Conservation (phyloP, 2,329 filamentous ascomycete genomes). For the Daldinia sp. region DNA sequence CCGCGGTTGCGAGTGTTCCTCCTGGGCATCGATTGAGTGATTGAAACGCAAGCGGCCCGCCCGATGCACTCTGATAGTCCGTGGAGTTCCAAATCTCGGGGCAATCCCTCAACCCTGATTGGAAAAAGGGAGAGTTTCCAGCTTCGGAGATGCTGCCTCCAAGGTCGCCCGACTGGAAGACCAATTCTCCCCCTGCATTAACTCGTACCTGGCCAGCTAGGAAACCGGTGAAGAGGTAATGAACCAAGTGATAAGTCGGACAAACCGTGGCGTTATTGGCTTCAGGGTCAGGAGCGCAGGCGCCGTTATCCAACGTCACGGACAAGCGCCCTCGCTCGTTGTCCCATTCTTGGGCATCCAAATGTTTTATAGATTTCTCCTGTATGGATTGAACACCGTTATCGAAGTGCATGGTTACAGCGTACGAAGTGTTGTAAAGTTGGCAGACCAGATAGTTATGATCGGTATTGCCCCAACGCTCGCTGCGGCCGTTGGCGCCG, state of each 20-base stretch:
- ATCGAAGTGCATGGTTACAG: background rate
- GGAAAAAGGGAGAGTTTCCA: constrained; percentile 1
- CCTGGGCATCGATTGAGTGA: constrained; percentile 5
- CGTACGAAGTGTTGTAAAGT: background rate
- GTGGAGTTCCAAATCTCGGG: constrained; percentile 20
- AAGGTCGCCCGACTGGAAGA: background rate
- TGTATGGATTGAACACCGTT: background rate
- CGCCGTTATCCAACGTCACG: background rate
- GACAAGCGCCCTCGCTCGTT: background rate
- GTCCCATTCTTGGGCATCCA: background rate
- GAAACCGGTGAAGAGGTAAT: constrained; percentile 9
- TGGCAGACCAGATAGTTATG: background rate
- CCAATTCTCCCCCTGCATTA: background rate
- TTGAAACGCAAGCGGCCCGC: constrained; percentile 1
- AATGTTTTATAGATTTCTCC: background rate
- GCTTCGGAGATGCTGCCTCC: background rate
- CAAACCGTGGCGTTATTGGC: constrained; percentile 12
- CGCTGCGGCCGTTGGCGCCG: background rate
- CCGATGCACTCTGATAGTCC: background rate
- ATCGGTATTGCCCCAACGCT: background rate
- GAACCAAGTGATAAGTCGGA: constrained; percentile 11
- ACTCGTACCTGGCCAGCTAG: background rate
- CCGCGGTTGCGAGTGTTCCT: constrained; percentile 13
- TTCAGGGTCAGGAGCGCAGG: constrained; percentile 14
- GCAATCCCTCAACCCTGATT: constrained; percentile 14